Base-by-base conservation (phyloP, 202 grass and related monocot genomes). In the Eragrostis tef region DNA sequence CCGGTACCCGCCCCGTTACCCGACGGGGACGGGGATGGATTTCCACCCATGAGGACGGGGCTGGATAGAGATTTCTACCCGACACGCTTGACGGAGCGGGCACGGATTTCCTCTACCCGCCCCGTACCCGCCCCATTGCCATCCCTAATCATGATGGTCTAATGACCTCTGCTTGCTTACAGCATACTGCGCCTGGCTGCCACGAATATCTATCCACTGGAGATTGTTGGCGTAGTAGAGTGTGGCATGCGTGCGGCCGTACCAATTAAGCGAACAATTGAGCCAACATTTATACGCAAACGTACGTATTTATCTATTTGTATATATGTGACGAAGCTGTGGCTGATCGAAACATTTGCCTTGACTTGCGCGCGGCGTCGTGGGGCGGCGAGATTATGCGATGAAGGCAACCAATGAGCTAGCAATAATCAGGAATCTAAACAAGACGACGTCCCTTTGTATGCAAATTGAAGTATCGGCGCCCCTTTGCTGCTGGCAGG, bases 301-400 rank as follows among this genome's bases (percentile, higher is more conserved):
- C 24, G 11, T 4, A 25, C 12, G 25, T 52, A 52, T 12, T 17
- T 39, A 16, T 19, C 31, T 62, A 50, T n/a, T 31, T 39, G 34
- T 39, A 21, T 44, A 6, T 19, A 42, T 42, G 9, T 58, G 39
- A 27, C 26, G 63, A 13, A 27, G 7, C 24, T 45, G 4, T 34
- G 31, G 31, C 27, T 56, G 12, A 64, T 53, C 57, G 13, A 82
- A 73, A 39, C 24, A 11, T 22, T 67, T 39, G 20, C 25, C 3
- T 75, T 81, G 84, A 81, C 70, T 62, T 45, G 7, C 21, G 6
- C 2, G 54, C 22, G 59, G 71, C 8, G 52, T 81, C 31, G 78
- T 52, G 78, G 85, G 53, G 31, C 85, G 71, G 85, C 64, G 64
- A 80, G 53, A 74, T 16, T 34, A 25, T 62, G 39, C 74, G 17